Percentiles rank a stretch among this genome's conserved stretches.
Evolutionary conservation across 148 eudicot species (phyloP).

Genomic region (Amaranthus palmeri): DNA sequence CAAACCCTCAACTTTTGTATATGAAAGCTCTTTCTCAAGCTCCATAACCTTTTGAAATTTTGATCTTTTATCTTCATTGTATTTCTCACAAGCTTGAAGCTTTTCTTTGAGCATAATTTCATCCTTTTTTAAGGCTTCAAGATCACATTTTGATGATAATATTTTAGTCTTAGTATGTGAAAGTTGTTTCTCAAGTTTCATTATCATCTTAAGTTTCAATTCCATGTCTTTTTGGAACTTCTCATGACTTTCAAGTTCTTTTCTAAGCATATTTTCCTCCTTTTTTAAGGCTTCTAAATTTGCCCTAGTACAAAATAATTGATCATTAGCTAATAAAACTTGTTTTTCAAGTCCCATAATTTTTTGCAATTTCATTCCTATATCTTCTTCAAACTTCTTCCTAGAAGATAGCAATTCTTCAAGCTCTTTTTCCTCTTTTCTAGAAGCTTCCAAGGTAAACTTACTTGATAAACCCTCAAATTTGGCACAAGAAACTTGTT

Average conservation of each 20-base stretch:
- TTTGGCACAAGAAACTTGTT: slow-evolving; percentile 7
- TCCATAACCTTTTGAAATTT: slow-evolving; percentile 1
- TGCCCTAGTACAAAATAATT: neutral
- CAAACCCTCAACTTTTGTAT: neutral
- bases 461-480: slow-evolving; percentile 9
- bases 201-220: neutral
- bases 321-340: neutral
- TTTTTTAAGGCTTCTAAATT: neutral
- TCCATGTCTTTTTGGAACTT: slow-evolving; percentile 1
- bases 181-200: slow-evolving; percentile 15
- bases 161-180: neutral
- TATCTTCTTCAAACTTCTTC: slow-evolving; percentile 4
- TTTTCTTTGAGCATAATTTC: slow-evolving; percentile 8
- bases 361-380: slow-evolving; percentile 9
- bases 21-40: slow-evolving; percentile 8
- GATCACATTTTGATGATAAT: neutral
- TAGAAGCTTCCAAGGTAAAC: slow-evolving; percentile 1
- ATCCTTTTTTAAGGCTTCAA: slow-evolving; percentile 10
- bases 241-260: neutral
- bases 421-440: neutral
- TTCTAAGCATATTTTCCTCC: slow-evolving; percentile 4
- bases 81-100: slow-evolving; percentile 7
- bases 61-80: neutral
- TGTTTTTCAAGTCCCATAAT: slow-evolving; percentile 6
- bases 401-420: neutral